A percentile compares a stretch with the other conserved stretches of the same genome.
Evolutionary conservation across 2,329 filamentous ascomycete genomes (phyloP).

Genomic region (Monilinia fructigena): DNA sequence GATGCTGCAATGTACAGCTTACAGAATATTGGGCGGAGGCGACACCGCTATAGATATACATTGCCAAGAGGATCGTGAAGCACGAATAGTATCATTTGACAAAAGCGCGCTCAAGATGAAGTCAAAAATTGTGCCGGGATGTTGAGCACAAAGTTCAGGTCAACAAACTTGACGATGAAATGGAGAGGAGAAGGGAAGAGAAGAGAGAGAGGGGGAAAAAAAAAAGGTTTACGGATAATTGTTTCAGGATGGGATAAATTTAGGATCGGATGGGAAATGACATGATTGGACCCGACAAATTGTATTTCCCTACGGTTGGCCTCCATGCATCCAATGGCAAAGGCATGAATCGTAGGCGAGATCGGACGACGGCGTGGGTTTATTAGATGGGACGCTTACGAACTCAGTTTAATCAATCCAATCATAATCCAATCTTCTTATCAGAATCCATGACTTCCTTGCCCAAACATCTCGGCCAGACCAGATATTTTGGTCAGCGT

Average conservation of each 20-base stretch:
- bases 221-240: neutral
- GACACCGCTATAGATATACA: neutral
- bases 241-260: constrained; percentile 2
- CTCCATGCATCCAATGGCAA: neutral
- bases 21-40: neutral
- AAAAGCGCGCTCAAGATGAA: no score
- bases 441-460: constrained; percentile 18
- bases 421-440: constrained; percentile 13
- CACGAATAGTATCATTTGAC: constrained; percentile 14
- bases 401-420: constrained; percentile 15
- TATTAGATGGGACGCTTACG: constrained; percentile 17
- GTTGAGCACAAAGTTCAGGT: no score
- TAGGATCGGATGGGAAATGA: neutral
- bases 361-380: neutral
- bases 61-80: constrained; percentile 1
- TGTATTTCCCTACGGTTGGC: constrained; percentile 3
- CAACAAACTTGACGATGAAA: no score
- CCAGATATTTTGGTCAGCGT: neutral
- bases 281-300: constrained; percentile 13
- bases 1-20: neutral
- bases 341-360: constrained; percentile 12
- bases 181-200: no score
- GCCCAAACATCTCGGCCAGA: neutral
- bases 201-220: neutral
- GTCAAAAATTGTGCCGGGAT: no score